Percentiles rank a stretch among this genome's conserved stretches.
Evolutionary conservation across 495 filamentous ascomycete species (phyloP).

Genomic region (Elasticomyces elasticus): DNA sequence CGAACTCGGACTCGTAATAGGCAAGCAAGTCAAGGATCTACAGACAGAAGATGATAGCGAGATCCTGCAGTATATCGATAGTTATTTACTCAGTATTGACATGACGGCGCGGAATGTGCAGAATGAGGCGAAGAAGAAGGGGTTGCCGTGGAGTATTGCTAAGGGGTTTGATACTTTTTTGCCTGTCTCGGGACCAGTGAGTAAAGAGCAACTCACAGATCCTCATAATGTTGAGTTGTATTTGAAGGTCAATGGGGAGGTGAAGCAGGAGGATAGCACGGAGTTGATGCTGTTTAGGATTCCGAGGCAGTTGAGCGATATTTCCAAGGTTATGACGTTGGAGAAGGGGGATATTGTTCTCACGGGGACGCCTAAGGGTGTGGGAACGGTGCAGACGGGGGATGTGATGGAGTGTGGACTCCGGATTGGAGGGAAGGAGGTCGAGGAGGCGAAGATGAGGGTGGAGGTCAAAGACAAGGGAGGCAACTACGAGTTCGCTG

Average conservation of each 20-base stretch:
- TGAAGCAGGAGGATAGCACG: constrained; percentile 74
- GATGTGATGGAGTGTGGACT: constrained; percentile 85
- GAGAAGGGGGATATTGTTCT: constrained; percentile 85
- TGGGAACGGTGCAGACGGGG: constrained; percentile 72
- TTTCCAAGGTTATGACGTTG: constrained; percentile 87
- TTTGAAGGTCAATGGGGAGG: constrained; percentile 64
- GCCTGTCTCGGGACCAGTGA: constrained; percentile 68
- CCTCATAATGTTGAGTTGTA: constrained; percentile 81
- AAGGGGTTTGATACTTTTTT: constrained; percentile 98
- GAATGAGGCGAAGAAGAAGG: constrained; percentile 91
- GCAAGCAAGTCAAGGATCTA: constrained; percentile 65
- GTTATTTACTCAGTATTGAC: constrained; percentile 78
- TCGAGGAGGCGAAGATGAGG: constrained; percentile 78
- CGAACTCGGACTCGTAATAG: constrained; percentile 81
- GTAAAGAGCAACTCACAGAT: constrained; percentile 67
- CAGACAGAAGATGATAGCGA: constrained; percentile 52
- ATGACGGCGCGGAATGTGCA: constrained; percentile 92
- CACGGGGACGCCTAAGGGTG: constrained; percentile 94
- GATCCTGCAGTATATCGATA: constrained; percentile 46
- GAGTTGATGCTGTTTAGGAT: constrained; percentile 86
- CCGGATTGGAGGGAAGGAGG: constrained; percentile 67
- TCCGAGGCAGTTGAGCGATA: constrained; percentile 77
- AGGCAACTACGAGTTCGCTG: constrained; percentile 45
- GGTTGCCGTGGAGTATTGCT: constrained; percentile 88
- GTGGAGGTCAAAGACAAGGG: constrained; percentile 64